A percentile compares a stretch with the other conserved stretches of the same genome.
These are phyloP conservation scores for Isatis lusitanica DNA, from an alignment of 441 rosid genomes.

Conservation along the genomic window DNA sequence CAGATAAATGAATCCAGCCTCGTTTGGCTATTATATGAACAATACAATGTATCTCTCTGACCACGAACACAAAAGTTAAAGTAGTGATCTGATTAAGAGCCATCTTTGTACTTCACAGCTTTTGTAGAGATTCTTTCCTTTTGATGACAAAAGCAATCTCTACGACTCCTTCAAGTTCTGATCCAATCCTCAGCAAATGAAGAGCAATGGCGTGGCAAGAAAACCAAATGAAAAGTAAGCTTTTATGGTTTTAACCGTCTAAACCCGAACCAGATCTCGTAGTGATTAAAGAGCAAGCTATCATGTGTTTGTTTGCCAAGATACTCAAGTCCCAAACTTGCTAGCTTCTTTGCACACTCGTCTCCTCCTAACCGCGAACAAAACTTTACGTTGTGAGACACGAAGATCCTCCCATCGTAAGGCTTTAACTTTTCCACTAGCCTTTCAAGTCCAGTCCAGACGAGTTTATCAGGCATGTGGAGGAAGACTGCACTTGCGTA, in stretches of 20 bases:
- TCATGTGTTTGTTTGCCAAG: conserved; percentile 74
- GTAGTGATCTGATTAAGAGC: conserved; percentile 16
- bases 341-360: conserved; percentile 69
- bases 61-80: background rate
- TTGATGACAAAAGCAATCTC: background rate
- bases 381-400: conserved; percentile 90
- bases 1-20: conserved; percentile 12
- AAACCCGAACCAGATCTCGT: conserved; percentile 92
- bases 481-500: conserved; percentile 98
- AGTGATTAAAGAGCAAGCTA: conserved; percentile 92
- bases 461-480: conserved; percentile 94
- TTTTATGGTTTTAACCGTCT: conserved; percentile 56
- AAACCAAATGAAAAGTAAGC: background rate
- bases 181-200: conserved; percentile 10
- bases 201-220: background rate
- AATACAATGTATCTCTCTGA: conserved; percentile 12
- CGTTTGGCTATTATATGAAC: conserved; percentile 11
- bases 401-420: conserved; percentile 72
- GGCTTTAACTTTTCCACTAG: conserved; percentile 68
- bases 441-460: conserved; percentile 88
- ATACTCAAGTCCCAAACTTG: conserved; percentile 74
- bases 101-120: conserved; percentile 12
- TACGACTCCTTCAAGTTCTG: background rate
- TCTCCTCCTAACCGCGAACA: conserved; percentile 82
- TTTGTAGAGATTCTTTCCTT: background rate